A percentile compares a stretch with the other conserved stretches of the same genome.
These are phyloP conservation scores for Fusarium agapanthi DNA, from an alignment of 2,329 filamentous ascomycete genomes.

Conservation along the genomic window DNA sequence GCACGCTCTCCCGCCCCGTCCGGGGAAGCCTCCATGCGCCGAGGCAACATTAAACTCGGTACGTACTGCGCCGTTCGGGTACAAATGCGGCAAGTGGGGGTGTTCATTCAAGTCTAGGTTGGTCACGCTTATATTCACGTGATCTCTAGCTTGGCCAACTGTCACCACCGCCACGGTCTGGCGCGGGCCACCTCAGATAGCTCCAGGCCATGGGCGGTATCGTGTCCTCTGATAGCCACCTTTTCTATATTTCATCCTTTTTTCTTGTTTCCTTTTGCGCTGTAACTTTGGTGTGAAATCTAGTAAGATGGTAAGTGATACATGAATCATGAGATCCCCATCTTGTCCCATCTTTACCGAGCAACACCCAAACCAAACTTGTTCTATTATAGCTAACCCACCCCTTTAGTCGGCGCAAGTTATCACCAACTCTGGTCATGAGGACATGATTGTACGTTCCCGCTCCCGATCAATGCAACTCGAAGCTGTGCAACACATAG, in stretches of 20 bases:
- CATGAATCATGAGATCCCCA: not conserved
- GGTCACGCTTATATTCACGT: slow-evolving; percentile 37
- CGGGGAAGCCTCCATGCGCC: slow-evolving; percentile 37
- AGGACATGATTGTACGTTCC: slow-evolving; percentile 97
- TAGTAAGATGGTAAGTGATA: slow-evolving; percentile 39
- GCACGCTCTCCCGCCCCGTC: slow-evolving; percentile 32
- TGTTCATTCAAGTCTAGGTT: not conserved
- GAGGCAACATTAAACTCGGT: slow-evolving; percentile 23
- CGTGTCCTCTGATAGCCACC: slow-evolving; percentile 43
- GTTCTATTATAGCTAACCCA: slow-evolving; percentile 41
- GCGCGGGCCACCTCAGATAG: slow-evolving; percentile 28
- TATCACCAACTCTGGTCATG: slow-evolving; percentile 69
- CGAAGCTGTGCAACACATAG: slow-evolving; percentile 5
- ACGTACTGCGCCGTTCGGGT: slow-evolving; percentile 25
- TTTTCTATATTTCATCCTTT: slow-evolving; percentile 25
- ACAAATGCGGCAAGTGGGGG: slow-evolving; percentile 40
- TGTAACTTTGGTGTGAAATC: slow-evolving; percentile 19
- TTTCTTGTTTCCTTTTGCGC: slow-evolving; percentile 23
- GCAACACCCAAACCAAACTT: not conserved
- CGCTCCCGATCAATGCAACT: slow-evolving; percentile 1
- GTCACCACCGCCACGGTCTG: slow-evolving; percentile 40
- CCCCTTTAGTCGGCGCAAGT: slow-evolving; percentile 52
- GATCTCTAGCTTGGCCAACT: slow-evolving; percentile 37
- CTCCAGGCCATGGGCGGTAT: slow-evolving; percentile 42
- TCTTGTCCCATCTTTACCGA: not conserved